Evolutionary conservation across 495 filamentous ascomycete species (phyloP).

Genomic region (Neurospora sp.): DNA sequence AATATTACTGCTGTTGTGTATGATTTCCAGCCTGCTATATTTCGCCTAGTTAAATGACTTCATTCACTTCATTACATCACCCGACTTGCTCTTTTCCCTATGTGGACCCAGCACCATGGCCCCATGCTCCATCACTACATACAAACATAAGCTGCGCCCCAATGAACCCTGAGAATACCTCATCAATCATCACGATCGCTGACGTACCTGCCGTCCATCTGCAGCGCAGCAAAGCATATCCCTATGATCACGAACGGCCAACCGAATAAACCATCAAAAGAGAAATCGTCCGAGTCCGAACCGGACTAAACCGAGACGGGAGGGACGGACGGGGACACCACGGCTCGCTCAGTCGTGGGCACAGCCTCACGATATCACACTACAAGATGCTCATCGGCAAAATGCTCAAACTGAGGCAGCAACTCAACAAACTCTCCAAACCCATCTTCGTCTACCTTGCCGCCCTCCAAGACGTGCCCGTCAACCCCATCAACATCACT

Average conservation of each 20-base stretch:
- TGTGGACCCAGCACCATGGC: background rate
- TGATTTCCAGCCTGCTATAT: background rate
- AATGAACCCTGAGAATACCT: background rate
- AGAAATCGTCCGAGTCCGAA: background rate
- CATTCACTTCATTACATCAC: background rate
- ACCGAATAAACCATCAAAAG: background rate
- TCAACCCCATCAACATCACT: too few relatives aligned
- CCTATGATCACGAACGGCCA: background rate
- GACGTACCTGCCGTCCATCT: background rate
- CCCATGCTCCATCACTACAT: background rate
- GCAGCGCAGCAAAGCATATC: background rate
- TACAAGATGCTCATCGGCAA: too few relatives aligned
- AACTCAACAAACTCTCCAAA: too few relatives aligned
- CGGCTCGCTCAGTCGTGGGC: too few relatives aligned
- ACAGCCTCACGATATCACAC: too few relatives aligned
- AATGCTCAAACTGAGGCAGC: too few relatives aligned
- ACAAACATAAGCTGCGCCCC: background rate
- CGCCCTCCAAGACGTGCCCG: too few relatives aligned
- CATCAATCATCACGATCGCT: background rate
- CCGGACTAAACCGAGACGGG: too few relatives aligned
- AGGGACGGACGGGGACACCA: too few relatives aligned
- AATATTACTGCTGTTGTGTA: background rate
- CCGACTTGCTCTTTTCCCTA: background rate
- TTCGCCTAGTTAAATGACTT: background rate
- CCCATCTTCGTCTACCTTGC: too few relatives aligned